These are phyloP conservation scores for Hypoxylon fuscum DNA, from an alignment of 495 filamentous ascomycete species.

Conservation along the genomic window DNA sequence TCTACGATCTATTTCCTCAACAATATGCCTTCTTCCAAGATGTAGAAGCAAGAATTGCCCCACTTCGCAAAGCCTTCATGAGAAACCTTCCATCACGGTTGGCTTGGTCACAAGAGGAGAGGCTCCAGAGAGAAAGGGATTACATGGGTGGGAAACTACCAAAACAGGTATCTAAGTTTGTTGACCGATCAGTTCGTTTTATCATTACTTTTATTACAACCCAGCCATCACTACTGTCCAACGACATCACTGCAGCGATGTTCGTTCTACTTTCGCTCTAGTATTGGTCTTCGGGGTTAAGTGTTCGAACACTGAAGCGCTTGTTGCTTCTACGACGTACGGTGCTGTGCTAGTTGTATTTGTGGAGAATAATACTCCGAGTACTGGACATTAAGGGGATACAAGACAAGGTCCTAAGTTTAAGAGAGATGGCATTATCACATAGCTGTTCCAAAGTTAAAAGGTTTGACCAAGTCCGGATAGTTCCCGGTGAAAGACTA, in stretches of 20 bases:
- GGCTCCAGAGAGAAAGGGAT: constrained; percentile 5
- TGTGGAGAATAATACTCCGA: constrained; percentile 30
- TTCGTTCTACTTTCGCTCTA: constrained; percentile 29
- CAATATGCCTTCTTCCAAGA: neutral
- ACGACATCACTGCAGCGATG: constrained; percentile 25
- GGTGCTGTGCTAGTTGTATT: constrained; percentile 42
- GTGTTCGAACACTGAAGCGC: constrained; percentile 30
- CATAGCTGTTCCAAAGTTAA: too few relatives aligned
- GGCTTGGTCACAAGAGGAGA: neutral
- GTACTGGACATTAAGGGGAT: neutral
- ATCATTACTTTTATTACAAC: constrained; percentile 19
- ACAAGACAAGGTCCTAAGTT: too few relatives aligned
- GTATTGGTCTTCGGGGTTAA: constrained; percentile 20
- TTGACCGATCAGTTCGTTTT: constrained; percentile 22
- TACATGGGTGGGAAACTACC: constrained; percentile 15
- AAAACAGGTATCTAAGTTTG: constrained; percentile 3
- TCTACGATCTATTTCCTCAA: neutral
- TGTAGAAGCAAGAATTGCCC: neutral
- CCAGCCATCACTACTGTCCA: too few relatives aligned
- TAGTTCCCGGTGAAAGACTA: too few relatives aligned
- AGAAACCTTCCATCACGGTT: neutral
- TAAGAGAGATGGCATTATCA: too few relatives aligned
- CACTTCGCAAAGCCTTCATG: neutral
- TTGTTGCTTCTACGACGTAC: constrained; percentile 39
- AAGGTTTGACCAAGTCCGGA: too few relatives aligned